Base-by-base conservation (phyloP, 2,329 filamentous ascomycete species). In the Xylariaceae sp. region DNA sequence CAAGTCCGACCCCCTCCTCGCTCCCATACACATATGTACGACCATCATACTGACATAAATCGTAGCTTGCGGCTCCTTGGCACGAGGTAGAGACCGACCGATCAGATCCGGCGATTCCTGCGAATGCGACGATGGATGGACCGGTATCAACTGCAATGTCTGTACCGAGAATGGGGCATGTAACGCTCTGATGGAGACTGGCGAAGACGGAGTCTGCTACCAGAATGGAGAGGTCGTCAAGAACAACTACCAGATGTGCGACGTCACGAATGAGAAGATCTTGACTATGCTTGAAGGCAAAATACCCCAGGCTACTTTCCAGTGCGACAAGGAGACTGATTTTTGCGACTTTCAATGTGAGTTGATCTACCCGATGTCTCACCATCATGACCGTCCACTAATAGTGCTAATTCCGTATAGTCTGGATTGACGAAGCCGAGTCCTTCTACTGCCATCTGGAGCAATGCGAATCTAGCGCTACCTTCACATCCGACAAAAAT, bases 61-160 rank as follows among this genome's bases (percentile, higher is more conserved):
- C 47, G 42, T 55, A 77, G 82, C 95, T 6, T 98, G 93, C 63
- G 93, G 92, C 46, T 93, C 91, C 29, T 75, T 96, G 33, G 81
- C 87, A 32, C 85, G 89, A 58, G 91, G 90, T 53, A 77, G 78
- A 55, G 83, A 97, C 59, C 80, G 93, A 56, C 80, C 84, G 19
- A 83, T 88, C 63, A 81, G 93, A 62, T 72, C 81, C 42, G 82
- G 80, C 52, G 76, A 82, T 47, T 72, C 75, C 33, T 98, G 93
- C 69, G 73, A 89, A 34, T 98, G 93, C 67, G 86, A 91, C 62
- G 87, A 95, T 29, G 93, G 93, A 45, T 98, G 93, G 93, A 80
- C 80, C 33, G 93, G 93, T 53, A 92, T 98, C 70, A 98, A 98
- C 73, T 98, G 93, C 79, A 98, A 93, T 60, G 88, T 98, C 45